Evolutionary conservation across 1,139 yeast genomes (phyloP), one percentile per base, ranked within the genome.

Genomic region (Candida sojae): DNA sequence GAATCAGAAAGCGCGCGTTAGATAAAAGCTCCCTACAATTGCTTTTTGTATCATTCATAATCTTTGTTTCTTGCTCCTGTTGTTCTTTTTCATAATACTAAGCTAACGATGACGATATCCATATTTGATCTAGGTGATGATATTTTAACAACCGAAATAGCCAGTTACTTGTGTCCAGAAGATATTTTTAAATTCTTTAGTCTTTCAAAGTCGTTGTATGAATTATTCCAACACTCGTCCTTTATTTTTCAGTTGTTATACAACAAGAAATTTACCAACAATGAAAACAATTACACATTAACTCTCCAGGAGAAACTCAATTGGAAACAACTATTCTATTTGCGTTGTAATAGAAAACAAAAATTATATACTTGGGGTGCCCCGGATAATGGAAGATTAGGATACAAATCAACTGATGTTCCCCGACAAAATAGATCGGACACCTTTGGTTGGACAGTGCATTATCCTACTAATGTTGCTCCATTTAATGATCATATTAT

Each of bases 281-380:
- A 52, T 43, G 53, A 54, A 39, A 49, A 56, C 38, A 54, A 56
- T 44, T 50, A 53, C 59, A 79, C 80, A 0, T 57, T 69, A 1
- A 65, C 67, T 42, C 71, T 72, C 5, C 82, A 79, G 13, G 70
- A 71, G 49, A 71, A 67, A 30, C 64, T 71, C 49, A 70, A 77
- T 51, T 84, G 88, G 88, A 73, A 72, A 5, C 73, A 73, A 36
- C 59, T 82, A 45, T 84, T 78, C 60, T 58, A 70, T 12, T 52
- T 72, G 42, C 65, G 89, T 41, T 58, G 63, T 11, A 60, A 73
- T 1, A 57, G 58, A 32, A 60, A 71, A 2, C 79, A 81, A 4
- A 62, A 69, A 40, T 56, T 87, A 4, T 79, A 71, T 54, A 82
- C 89, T 0, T 86, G 95, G 95, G 89, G 91, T 1, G 66, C 77